Conservation (phyloP, 225 moss, liverwort and hornwort species). For the Lunularia cruciata region DNA sequence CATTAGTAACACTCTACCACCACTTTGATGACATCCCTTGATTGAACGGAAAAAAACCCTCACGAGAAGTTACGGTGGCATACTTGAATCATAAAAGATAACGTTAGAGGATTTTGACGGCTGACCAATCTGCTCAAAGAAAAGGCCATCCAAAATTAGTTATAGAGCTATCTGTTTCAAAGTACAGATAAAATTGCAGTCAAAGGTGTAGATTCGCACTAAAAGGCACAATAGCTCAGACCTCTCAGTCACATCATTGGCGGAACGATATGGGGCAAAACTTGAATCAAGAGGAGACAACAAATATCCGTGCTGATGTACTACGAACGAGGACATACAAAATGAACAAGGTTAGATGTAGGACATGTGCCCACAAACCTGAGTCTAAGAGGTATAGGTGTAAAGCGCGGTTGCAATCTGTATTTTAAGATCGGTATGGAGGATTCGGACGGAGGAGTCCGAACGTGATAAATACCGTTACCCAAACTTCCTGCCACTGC, state of each 20-base stretch:
- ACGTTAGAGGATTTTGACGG: slow-evolving; percentile 40
- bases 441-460: slow-evolving; percentile 72
- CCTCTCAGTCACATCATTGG: too few species aligned
- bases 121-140: slow-evolving; percentile 38
- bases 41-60: neutral
- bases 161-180: neutral
- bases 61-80: neutral
- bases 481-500: slow-evolving; percentile 75
- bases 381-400: slow-evolving; percentile 88
- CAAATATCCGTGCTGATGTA: too few species aligned
- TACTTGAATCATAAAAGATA: slow-evolving; percentile 54
- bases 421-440: slow-evolving; percentile 84
- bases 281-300: too few species aligned
- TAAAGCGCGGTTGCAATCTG: slow-evolving; percentile 82
- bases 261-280: too few species aligned
- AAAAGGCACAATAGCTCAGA: too few species aligned
- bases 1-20: too few species aligned
- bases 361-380: slow-evolving; percentile 44
- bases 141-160: neutral
- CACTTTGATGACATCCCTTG: too few species aligned
- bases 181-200: too few species aligned
- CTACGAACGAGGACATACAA: too few species aligned
- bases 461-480: slow-evolving; percentile 84
- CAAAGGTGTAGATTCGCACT: too few species aligned
- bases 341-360: too few species aligned